These are phyloP conservation scores for Mycena alexandri DNA, from an alignment of 768 basidiomycete genomes.

Conservation along the genomic window DNA sequence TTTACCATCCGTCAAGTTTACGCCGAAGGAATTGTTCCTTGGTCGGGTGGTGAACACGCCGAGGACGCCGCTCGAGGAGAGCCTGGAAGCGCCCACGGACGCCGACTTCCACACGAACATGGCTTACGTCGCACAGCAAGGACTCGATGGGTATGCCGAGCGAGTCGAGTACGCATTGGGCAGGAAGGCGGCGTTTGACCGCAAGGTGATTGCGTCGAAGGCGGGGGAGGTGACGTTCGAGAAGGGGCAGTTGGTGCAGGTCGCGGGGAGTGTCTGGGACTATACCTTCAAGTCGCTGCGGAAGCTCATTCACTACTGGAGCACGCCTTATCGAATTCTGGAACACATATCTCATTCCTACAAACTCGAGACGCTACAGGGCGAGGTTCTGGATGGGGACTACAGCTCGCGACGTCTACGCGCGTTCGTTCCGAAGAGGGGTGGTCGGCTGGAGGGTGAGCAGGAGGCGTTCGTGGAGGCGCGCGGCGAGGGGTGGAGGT, in stretches of 20 bases:
- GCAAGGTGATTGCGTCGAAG: too few species aligned
- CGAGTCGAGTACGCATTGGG: neutral
- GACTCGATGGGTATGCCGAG: constrained; percentile 12
- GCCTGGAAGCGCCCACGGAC: neutral
- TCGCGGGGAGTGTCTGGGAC: neutral
- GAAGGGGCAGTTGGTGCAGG: neutral
- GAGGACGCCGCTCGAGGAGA: neutral
- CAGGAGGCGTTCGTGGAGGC: neutral
- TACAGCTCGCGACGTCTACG: too few species aligned
- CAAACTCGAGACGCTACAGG: too few species aligned
- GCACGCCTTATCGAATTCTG: neutral
- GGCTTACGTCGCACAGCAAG: constrained; percentile 13
- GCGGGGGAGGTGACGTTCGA: neutral
- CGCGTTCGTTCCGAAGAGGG: neutral
- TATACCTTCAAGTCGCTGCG: neutral
- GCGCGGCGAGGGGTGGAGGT: neutral
- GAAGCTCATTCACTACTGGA: neutral
- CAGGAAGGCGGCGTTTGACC: too few species aligned
- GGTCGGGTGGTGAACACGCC: constrained; percentile 20
- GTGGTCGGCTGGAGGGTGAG: neutral
- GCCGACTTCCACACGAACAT: neutral
- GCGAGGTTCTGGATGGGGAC: too few species aligned
- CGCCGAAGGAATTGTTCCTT: constrained; percentile 39
- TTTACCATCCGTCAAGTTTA: constrained; percentile 23
- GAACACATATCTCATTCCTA: neutral